Evolutionary conservation across 768 basidiomycete species (phyloP).

Genomic region (Macrolepiota albuminosa): DNA sequence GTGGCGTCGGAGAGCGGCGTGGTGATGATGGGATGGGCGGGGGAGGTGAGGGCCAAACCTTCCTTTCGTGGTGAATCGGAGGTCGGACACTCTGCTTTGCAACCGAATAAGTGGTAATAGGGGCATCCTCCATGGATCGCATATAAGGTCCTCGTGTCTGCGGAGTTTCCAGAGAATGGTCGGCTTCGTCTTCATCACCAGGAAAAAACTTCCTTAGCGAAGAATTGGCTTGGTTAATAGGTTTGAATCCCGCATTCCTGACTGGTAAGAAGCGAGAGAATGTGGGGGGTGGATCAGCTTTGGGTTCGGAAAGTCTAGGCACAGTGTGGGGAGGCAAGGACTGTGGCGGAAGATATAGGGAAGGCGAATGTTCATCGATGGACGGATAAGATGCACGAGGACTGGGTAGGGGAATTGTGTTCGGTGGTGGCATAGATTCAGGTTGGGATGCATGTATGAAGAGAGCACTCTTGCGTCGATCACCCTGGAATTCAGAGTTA

Average conservation of each 20-base stretch:
- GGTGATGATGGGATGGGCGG: neutral
- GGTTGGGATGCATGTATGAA: slow-evolving; percentile 11
- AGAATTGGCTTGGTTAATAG: slow-evolving; percentile 51
- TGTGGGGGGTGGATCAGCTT: slow-evolving; percentile 10
- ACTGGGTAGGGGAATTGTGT: slow-evolving; percentile 18
- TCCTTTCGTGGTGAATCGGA: slow-evolving; percentile 11
- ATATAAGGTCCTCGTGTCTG: neutral
- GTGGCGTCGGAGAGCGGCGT: neutral
- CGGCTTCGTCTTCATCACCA: slow-evolving; percentile 70
- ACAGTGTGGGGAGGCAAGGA: slow-evolving; percentile 1
- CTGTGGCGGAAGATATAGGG: neutral
- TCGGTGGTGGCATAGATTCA: slow-evolving; percentile 27
- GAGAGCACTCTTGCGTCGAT: slow-evolving; percentile 11
- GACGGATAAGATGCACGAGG: slow-evolving; percentile 13
- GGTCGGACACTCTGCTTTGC: neutral
- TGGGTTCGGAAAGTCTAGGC: slow-evolving; percentile 6
- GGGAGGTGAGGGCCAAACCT: slow-evolving; percentile 16
- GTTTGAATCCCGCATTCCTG: slow-evolving; percentile 61
- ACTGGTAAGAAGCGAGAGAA: slow-evolving; percentile 17
- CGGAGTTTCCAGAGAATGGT: slow-evolving; percentile 22
- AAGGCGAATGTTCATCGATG: slow-evolving; percentile 1
- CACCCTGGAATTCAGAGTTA: slow-evolving; percentile 7
- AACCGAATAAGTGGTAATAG: neutral
- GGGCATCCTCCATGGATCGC: neutral
- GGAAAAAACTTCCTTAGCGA: slow-evolving; percentile 81